These are phyloP conservation scores for Crotalaria pallida DNA, from an alignment of 306 rosid genomes.

Conservation along the genomic window DNA sequence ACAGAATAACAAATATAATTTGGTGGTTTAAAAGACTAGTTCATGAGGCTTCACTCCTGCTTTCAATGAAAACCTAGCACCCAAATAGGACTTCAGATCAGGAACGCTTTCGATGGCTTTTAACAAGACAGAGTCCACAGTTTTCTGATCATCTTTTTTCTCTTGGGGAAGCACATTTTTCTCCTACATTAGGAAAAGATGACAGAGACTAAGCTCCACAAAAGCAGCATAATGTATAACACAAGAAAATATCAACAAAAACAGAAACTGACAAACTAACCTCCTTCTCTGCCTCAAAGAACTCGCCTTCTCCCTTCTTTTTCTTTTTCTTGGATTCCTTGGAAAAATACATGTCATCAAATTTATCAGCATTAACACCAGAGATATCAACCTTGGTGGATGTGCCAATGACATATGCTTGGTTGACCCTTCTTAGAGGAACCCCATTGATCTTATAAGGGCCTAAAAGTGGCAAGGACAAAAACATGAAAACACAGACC, in stretches of 20 bases:
- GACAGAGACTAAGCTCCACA: neutral
- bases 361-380: constrained; percentile 39
- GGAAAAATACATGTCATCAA: constrained; percentile 47
- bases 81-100: constrained; percentile 60
- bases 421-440: constrained; percentile 62
- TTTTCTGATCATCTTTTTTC: constrained; percentile 67
- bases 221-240: neutral
- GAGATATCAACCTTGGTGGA: constrained; percentile 50
- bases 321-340: constrained; percentile 45
- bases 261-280: neutral
- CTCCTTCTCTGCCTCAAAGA: constrained; percentile 55
- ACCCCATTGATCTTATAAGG: constrained; percentile 62
- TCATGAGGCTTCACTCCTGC: constrained; percentile 82
- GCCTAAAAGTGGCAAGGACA: constrained; percentile 27
- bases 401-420: constrained; percentile 52
- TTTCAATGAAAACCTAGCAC: constrained; percentile 66
- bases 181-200: constrained; percentile 32
- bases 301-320: constrained; percentile 49
- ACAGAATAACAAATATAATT: neutral
- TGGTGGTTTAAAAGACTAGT: constrained; percentile 41
- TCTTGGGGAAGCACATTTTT: constrained; percentile 55
- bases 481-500: neutral
- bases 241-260: neutral
- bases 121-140: constrained; percentile 48
- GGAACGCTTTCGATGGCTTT: constrained; percentile 58